Conservation (phyloP, 352 stramenopile species). For the Thalassiosira pacifica region DNA sequence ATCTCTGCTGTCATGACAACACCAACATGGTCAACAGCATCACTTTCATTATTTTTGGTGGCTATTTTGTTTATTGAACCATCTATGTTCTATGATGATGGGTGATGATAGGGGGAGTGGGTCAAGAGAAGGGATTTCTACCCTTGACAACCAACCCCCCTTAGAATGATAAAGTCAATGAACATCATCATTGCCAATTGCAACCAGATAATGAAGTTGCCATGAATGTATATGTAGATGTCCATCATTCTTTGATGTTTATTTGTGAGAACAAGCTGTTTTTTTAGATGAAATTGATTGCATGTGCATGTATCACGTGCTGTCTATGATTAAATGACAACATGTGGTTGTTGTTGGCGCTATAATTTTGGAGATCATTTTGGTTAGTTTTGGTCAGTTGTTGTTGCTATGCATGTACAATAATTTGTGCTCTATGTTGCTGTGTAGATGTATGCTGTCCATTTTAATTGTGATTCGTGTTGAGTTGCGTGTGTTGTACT, state of each 20-base stretch:
- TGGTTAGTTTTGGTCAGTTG: too few relatives aligned
- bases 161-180: background rate
- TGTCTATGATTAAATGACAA: too few relatives aligned
- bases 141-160: background rate
- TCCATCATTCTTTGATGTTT: background rate
- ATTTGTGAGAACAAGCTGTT: background rate
- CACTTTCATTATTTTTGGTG: background rate
- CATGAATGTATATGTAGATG: background rate
- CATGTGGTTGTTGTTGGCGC: too few relatives aligned
- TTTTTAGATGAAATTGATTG: background rate
- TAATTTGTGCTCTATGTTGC: too few relatives aligned
- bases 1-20: background rate
- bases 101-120: background rate
- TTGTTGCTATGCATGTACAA: too few relatives aligned
- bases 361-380: too few relatives aligned
- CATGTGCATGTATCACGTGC: background rate
- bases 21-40: background rate
- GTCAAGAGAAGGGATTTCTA: background rate
- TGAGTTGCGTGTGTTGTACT: too few relatives aligned
- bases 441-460: too few relatives aligned
- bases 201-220: background rate
- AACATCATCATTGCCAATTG: background rate
- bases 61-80: background rate
- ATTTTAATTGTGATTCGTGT: too few relatives aligned
- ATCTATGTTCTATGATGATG: background rate